These are phyloP conservation scores for Nannochloropsis gaditana DNA, from an alignment of 108 stramenopile species.

Conservation along the genomic window DNA sequence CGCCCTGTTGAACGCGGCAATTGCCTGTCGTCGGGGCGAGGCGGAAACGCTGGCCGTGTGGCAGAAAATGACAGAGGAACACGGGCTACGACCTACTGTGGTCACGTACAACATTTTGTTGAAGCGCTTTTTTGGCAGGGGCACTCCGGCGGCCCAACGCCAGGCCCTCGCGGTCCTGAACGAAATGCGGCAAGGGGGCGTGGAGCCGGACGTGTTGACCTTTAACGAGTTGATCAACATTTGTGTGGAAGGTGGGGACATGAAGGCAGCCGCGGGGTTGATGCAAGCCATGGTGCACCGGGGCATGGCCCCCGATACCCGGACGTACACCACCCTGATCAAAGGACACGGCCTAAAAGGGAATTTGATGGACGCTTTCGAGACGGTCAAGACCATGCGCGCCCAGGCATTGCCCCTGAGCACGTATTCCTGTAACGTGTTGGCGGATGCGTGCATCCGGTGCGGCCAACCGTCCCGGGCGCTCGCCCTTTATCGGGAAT, in stretches of 20 bases:
- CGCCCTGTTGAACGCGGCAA: background rate
- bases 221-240: constrained; percentile 16
- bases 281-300: background rate
- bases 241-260: constrained; percentile 19
- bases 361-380: background rate
- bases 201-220: background rate
- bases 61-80: background rate
- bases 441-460: background rate
- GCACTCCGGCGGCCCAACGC: background rate
- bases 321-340: background rate
- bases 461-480: background rate
- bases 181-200: background rate
- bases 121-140: background rate
- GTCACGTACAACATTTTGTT: background rate
- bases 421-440: background rate
- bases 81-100: background rate
- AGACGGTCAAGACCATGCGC: constrained; percentile 1
- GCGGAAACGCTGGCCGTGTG: background rate
- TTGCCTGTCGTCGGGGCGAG: background rate
- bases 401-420: background rate
- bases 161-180: background rate
- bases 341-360: background rate
- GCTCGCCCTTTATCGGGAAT: background rate
- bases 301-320: background rate
- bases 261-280: background rate